Conservation (phyloP, 2,329 filamentous ascomycete species). For the Corynespora cassiicola region DNA sequence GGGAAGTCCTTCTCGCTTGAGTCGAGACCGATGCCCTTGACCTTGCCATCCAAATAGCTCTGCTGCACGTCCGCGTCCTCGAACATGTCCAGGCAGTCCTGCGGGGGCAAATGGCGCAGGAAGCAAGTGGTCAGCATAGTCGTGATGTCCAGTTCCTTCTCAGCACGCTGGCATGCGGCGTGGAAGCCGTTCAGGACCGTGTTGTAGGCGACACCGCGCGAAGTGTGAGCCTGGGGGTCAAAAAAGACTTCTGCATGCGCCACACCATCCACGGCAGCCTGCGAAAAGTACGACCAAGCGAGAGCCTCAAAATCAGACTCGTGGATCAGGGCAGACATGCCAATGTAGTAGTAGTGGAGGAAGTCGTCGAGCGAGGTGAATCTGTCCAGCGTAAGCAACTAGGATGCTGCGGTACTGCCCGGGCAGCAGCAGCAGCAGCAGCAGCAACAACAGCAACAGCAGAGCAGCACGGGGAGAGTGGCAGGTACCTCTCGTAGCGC, state of each 20-base stretch:
- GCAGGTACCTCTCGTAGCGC: slow-evolving; percentile 64
- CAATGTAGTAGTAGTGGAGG: slow-evolving; percentile 78
- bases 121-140: slow-evolving; percentile 75
- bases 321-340: slow-evolving; percentile 72
- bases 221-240: slow-evolving; percentile 77
- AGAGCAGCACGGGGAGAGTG: too few species aligned
- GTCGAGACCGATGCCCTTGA: slow-evolving; percentile 72
- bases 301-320: slow-evolving; percentile 74
- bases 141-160: slow-evolving; percentile 68
- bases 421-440: too few species aligned
- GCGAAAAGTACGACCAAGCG: slow-evolving; percentile 73
- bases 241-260: slow-evolving; percentile 81
- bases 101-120: slow-evolving; percentile 70
- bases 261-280: slow-evolving; percentile 69
- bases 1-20: slow-evolving; percentile 60
- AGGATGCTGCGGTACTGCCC: too few species aligned
- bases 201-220: slow-evolving; percentile 67
- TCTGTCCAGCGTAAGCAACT: slow-evolving; percentile 11
- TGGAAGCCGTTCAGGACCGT: slow-evolving; percentile 70
- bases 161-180: slow-evolving; percentile 65
- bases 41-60: slow-evolving; percentile 56
- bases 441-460: background rate
- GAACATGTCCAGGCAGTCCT: slow-evolving; percentile 52
- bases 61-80: slow-evolving; percentile 52
- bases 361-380: slow-evolving; percentile 80